Conservation (phyloP, 2,329 filamentous ascomycete species). For the Trichoderma arundinaceum region DNA sequence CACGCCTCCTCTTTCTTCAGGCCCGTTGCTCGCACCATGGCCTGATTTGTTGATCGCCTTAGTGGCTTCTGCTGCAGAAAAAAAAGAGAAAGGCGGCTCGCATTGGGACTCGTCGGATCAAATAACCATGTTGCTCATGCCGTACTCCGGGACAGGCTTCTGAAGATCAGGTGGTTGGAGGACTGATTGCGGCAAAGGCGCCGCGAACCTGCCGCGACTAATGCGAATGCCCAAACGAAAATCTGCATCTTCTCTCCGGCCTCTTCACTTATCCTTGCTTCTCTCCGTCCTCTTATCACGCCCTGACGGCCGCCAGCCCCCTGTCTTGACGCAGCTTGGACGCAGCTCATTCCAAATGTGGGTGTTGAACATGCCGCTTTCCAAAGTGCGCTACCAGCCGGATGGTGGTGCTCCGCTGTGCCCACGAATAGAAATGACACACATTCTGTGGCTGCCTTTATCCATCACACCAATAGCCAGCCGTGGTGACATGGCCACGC, state of each 20-base stretch:
- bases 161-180: neutral
- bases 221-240: neutral
- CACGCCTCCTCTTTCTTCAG: constrained; percentile 15
- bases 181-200: neutral
- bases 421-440: constrained; percentile 20
- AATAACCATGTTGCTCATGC: neutral
- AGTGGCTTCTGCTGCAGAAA: neutral
- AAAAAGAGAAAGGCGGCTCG: neutral
- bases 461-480: constrained; percentile 10
- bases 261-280: constrained; percentile 1
- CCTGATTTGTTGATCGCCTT: constrained; percentile 15
- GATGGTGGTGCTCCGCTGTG: constrained; percentile 19
- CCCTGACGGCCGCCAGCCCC: constrained; percentile 19
- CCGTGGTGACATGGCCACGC: neutral
- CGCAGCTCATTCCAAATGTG: constrained; percentile 24
- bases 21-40: constrained; percentile 5
- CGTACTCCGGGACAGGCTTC: neutral
- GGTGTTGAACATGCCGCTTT: constrained; percentile 29
- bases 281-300: neutral
- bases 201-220: neutral
- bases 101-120: neutral
- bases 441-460: neutral
- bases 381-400: constrained; percentile 13
- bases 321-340: constrained; percentile 7
- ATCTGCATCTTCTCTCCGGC: neutral